These are phyloP conservation scores for Zygnema cylindricum DNA, from an alignment of 139 green algal genomes.

Conservation along the genomic window DNA sequence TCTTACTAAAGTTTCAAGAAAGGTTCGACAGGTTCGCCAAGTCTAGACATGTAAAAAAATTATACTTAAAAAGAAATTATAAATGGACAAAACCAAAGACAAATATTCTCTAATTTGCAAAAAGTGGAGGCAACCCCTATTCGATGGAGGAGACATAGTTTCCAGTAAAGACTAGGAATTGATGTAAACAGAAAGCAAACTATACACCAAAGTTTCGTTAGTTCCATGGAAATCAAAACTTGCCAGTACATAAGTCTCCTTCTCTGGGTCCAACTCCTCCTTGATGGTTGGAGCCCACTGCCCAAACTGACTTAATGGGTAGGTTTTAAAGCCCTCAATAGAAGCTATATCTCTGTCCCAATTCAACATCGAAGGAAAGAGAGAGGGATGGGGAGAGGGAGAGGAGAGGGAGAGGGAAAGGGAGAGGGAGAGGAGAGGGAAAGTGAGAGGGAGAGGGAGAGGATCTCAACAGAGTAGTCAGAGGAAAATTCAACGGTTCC, in stretches of 20 bases:
- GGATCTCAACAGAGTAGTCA: background rate
- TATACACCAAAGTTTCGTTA: no score
- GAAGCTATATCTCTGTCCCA: constrained; percentile 22
- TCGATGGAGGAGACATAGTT: no score
- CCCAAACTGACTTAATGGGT: constrained; percentile 62
- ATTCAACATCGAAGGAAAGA: background rate
- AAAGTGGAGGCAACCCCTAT: no score
- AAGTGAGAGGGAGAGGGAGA: constrained; percentile 5
- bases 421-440: background rate
- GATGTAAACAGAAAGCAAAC: no score
- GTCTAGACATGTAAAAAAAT: no score
- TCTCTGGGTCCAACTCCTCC: constrained; percentile 68
- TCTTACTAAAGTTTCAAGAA: no score
- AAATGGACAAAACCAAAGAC: no score
- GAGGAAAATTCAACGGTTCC: background rate
- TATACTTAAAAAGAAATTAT: no score
- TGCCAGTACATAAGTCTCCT: constrained; percentile 75
- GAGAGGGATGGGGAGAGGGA: background rate
- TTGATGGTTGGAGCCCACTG: constrained; percentile 61
- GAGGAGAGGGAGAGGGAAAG: no score
- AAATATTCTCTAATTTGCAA: no score
- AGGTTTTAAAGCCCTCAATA: constrained; percentile 65
- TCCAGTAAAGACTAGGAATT: no score
- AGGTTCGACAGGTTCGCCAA: no score
- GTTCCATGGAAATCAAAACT: background rate